Evolutionary conservation across 192 early-diverging fungal genomes (phyloP), one percentile per base, ranked within the genome.

Genomic region (Linnemannia hyalina): DNA sequence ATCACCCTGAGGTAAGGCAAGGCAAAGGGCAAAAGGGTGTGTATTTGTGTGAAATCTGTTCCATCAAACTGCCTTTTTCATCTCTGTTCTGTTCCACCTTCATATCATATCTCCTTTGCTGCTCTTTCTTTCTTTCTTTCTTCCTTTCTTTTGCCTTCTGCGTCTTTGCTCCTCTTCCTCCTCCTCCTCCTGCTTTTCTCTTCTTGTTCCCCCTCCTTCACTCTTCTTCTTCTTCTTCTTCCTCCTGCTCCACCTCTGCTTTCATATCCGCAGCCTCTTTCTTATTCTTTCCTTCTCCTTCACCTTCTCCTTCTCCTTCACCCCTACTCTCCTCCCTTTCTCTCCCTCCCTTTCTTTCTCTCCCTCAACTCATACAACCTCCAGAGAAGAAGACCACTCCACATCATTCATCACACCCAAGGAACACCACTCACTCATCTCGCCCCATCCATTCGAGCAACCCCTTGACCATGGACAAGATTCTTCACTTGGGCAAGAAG

Each of bases 401-500:
- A 40, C 40, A 71, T 4, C 38, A 73, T 11, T 26, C 20, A 32
- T 46, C 40, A 26, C 72, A 52, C 22, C 40, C 18, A 23, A 35
- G 35, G 36, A 72, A 52, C 35, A 42, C 32, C 69, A 10, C 69
- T 42, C 22, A 35, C 20, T 23, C 69, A 26, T 42, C 40, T 70
- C 15, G 23, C 41, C 41, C 52, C 57, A 26, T 44, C 60, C 60
- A 54, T 29, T 7, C 57, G 52, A 72, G 52, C 69, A 10, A 52
- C 57, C 18, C 38, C 23, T 22, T 68, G 40, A 60, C 60, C 78
- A 81, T 86, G 79, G 84, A 86, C 75, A 86, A 86, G 65, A 35
- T 86, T 63, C 80, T 86, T 40, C 84, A 86, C 55, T 73, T 86
- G 35, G 84, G 84, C 84, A 86, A 86, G 80, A 86, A 86, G 63